Conservation (phyloP, 2,329 filamentous ascomycete genomes). For the Penicillium sp. region DNA sequence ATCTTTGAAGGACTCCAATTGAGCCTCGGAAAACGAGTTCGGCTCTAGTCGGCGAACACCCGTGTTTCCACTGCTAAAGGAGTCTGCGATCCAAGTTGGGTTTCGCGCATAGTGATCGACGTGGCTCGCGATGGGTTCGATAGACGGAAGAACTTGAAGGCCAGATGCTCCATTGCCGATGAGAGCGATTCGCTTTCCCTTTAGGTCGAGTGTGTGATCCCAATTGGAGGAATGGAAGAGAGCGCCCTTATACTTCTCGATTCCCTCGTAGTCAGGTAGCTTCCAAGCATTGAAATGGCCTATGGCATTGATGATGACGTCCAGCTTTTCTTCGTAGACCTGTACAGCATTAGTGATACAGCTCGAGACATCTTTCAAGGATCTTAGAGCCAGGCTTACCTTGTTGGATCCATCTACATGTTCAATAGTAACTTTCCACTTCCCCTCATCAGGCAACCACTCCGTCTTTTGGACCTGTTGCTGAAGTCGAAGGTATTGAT, state of each 20-base stretch:
- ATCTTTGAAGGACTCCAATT: conserved; percentile 55
- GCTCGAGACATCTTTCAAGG: not conserved
- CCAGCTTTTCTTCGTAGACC: conserved; percentile 47
- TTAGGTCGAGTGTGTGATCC: conserved; percentile 51
- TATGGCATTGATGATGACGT: conserved; percentile 59
- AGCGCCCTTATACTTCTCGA: conserved; percentile 51
- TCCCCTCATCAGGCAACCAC: conserved; percentile 51
- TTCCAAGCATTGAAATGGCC: conserved; percentile 64
- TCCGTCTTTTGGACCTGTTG: conserved; percentile 52
- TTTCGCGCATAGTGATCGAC: conserved; percentile 63
- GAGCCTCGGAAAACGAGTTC: conserved; percentile 51
- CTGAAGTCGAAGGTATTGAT: conserved; percentile 52
- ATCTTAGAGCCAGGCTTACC: conserved; percentile 8
- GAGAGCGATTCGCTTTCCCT: conserved; percentile 48
- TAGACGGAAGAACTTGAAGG: conserved; percentile 47
- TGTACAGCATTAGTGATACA: conserved; percentile 22
- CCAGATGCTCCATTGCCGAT: conserved; percentile 62
- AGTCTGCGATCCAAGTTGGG: conserved; percentile 62
- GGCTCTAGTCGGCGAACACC: conserved; percentile 51
- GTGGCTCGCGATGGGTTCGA: conserved; percentile 39
- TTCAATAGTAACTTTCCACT: conserved; percentile 52
- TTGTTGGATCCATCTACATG: conserved; percentile 30
- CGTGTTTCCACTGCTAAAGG: conserved; percentile 50
- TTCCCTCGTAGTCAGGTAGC: conserved; percentile 57
- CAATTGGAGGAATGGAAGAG: conserved; percentile 60